A percentile compares a stretch with the other conserved stretches of the same genome.
These are phyloP conservation scores for Hypoxylon intermedium DNA, from an alignment of 495 filamentous ascomycete species.

Conservation along the genomic window DNA sequence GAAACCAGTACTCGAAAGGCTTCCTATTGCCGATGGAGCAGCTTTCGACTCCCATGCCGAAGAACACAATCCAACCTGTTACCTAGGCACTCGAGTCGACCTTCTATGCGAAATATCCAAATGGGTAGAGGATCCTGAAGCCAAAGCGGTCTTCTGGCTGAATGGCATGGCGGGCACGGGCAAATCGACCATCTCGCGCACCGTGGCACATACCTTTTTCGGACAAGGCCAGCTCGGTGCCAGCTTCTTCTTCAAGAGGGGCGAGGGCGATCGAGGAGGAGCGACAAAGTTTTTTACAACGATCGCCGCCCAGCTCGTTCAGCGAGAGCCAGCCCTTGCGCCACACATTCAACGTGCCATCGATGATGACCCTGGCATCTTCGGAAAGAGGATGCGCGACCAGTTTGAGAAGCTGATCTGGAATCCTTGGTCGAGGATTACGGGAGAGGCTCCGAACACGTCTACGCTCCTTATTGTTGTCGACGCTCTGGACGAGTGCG, in stretches of 20 bases:
- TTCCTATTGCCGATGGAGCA: conserved; percentile 25
- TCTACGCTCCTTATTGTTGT: conserved; percentile 49
- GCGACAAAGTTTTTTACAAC: conserved; percentile 55
- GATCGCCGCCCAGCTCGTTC: conserved; percentile 51
- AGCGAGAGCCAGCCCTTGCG: conserved; percentile 37
- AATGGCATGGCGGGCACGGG: too few relatives aligned
- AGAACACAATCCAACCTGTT: conserved; percentile 40
- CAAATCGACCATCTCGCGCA: conserved; percentile 54
- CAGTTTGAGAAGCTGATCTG: conserved; percentile 61
- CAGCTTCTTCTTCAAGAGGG: conserved; percentile 63
- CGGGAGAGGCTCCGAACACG: neutral
- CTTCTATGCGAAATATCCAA: conserved; percentile 33
- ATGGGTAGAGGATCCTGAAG: conserved; percentile 12
- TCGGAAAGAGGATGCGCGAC: conserved; percentile 46
- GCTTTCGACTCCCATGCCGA: conserved; percentile 41
- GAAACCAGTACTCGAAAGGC: neutral
- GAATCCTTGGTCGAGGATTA: conserved; percentile 42
- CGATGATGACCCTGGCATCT: conserved; percentile 44
- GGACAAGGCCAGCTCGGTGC: conserved; percentile 35
- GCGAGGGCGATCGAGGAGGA: conserved; percentile 51
- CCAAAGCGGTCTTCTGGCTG: conserved; percentile 50
- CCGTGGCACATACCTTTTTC: conserved; percentile 41
- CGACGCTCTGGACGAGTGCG: conserved; percentile 64
- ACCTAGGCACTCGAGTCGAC: conserved; percentile 39
- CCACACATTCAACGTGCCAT: conserved; percentile 47